A percentile compares a stretch with the other conserved stretches of the same genome.
Conservation (phyloP, 1,139 yeast genomes). For the Yamadazyma buinensis region DNA sequence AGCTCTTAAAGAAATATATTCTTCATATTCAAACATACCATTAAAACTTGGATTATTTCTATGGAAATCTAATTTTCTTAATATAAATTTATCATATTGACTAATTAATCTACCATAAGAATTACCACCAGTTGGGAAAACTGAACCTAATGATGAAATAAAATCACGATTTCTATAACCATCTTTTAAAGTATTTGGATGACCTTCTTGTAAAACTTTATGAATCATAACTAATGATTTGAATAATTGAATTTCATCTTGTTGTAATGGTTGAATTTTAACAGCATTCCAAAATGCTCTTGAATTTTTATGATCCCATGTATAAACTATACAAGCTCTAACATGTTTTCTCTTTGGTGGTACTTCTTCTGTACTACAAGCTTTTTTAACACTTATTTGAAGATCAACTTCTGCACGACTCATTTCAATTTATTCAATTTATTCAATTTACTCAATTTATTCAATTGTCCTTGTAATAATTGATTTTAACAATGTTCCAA, state of each 20-base stretch:
- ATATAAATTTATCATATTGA: constrained; percentile 69
- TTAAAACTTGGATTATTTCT: constrained; percentile 83
- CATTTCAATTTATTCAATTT: no score
- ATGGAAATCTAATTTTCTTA: constrained; percentile 79
- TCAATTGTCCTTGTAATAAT: no score
- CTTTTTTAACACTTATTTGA: constrained; percentile 73
- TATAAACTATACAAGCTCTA: constrained; percentile 86
- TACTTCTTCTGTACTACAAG: constrained; percentile 79
- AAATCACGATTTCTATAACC: constrained; percentile 67
- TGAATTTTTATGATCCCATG: constrained; percentile 93
- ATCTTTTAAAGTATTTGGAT: constrained; percentile 77
- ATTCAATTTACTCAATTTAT: no score
- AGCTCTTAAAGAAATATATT: constrained; percentile 80
- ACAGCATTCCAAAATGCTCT: constrained; percentile 84
- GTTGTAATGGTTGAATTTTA: constrained; percentile 74
- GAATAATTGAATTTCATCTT: constrained; percentile 79
- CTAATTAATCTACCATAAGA: constrained; percentile 73
- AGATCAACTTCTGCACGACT: constrained; percentile 58
- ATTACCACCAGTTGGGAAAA: constrained; percentile 38
- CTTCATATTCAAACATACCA: constrained; percentile 95
- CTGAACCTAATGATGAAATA: constrained; percentile 37
- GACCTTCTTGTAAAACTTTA: constrained; percentile 96
- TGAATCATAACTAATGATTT: constrained; percentile 87
- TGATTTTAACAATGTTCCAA: background rate
- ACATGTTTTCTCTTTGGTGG: constrained; percentile 97